Evolutionary conservation across 208 protist genomes (phyloP).

Genomic region (Acanthamoeba sp.): DNA sequence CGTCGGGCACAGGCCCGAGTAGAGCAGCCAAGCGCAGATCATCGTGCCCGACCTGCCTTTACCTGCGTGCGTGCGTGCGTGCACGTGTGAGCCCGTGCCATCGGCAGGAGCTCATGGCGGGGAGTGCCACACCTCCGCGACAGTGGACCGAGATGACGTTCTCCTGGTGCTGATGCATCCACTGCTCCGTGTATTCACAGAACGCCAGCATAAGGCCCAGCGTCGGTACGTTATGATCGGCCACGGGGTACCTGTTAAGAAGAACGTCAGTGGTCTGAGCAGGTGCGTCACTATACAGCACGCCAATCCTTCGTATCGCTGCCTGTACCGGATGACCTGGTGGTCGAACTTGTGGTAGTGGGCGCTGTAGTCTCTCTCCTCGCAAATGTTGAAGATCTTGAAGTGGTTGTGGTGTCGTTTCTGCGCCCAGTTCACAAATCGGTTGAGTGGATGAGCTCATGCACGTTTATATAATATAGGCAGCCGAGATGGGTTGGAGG

Average conservation of each 20-base stretch:
- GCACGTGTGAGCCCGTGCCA: too few species aligned
- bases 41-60: slow-evolving; percentile 67
- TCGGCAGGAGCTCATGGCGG: too few species aligned
- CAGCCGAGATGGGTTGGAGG: too few species aligned
- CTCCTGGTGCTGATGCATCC: slow-evolving; percentile 34
- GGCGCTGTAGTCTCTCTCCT: slow-evolving; percentile 52
- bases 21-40: slow-evolving; percentile 72
- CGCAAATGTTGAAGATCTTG: slow-evolving; percentile 70
- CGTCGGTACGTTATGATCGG: slow-evolving; percentile 66
- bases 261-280: not conserved
- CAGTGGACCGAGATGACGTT: slow-evolving; percentile 74
- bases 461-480: too few species aligned
- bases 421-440: not conserved
- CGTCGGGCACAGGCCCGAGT: not conserved
- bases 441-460: too few species aligned
- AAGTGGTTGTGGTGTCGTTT: slow-evolving; percentile 45
- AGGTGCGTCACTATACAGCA: too few species aligned
- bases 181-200: slow-evolving; percentile 58
- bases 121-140: slow-evolving; percentile 57
- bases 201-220: slow-evolving; percentile 40
- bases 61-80: not conserved
- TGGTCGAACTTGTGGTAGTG: slow-evolving; percentile 60
- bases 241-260: slow-evolving; percentile 16
- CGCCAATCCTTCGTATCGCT: too few species aligned
- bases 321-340: slow-evolving; percentile 65